These are phyloP conservation scores for Verbascum thapsus DNA, from an alignment of 257 asterid species.

Conservation along the genomic window DNA sequence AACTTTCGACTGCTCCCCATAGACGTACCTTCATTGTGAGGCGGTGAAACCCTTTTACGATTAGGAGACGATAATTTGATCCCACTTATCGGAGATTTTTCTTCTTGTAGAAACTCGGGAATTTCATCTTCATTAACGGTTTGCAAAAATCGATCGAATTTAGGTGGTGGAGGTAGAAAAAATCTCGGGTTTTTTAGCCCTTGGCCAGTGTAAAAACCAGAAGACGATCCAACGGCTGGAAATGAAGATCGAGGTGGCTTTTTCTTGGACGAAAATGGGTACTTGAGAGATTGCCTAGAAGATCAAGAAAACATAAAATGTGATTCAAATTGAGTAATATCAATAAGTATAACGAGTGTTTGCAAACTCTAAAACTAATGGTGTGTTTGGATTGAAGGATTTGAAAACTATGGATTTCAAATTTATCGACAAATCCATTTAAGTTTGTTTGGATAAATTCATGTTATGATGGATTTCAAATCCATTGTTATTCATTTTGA, in stretches of 20 bases:
- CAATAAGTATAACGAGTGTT: neutral
- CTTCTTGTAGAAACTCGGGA: conserved; percentile 59
- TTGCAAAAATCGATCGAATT: conserved; percentile 56
- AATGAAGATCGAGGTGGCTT: conserved; percentile 62
- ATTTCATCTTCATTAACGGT: conserved; percentile 50
- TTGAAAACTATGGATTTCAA: no score
- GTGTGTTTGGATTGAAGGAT: no score
- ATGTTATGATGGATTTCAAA: no score
- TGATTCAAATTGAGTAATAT: conserved; percentile 10
- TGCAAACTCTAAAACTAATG: no score
- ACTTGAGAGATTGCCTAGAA: conserved; percentile 55
- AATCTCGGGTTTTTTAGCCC: conserved; percentile 46
- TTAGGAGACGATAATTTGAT: conserved; percentile 71
- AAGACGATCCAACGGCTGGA: conserved; percentile 49
- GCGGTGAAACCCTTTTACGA: conserved; percentile 73
- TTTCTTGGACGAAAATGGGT: conserved; percentile 56
- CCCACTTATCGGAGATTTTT: conserved; percentile 37
- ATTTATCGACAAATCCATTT: no score
- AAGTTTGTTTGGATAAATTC: no score
- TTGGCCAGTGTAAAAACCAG: conserved; percentile 41
- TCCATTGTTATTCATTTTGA: no score
- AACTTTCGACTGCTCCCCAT: conserved; percentile 64
- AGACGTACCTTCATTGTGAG: conserved; percentile 42
- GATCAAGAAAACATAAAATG: neutral
- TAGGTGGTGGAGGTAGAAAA: conserved; percentile 51